These are phyloP conservation scores for Suhomyces panamericanus DNA, from an alignment of 1,139 yeast species.

Conservation along the genomic window DNA sequence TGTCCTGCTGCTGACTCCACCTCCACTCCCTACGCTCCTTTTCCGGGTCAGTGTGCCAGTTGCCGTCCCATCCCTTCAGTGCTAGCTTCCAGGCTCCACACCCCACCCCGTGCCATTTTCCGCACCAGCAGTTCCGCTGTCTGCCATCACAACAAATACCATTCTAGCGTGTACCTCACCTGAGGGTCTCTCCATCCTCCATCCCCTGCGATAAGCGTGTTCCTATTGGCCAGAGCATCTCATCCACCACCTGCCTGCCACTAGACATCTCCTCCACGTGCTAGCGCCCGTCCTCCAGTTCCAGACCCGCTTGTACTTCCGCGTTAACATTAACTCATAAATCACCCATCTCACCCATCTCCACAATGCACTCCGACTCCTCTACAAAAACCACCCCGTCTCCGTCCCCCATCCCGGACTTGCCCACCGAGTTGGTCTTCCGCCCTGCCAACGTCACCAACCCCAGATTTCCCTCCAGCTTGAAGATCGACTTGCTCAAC, in stretches of 20 bases:
- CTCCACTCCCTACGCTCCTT: neutral
- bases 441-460: conserved; percentile 4
- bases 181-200: no score
- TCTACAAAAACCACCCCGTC: neutral
- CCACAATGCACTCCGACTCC: conserved; percentile 1
- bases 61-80: neutral
- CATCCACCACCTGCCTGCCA: no score
- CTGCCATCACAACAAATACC: no score
- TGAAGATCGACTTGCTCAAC: conserved; percentile 8
- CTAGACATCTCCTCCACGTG: no score
- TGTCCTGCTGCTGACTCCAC: neutral
- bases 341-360: neutral
- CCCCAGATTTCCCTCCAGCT: conserved; percentile 7
- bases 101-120: no score
- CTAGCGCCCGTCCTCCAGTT: no score
- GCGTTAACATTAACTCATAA: neutral
- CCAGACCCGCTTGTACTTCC: no score
- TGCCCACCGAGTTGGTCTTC: neutral
- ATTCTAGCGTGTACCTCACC: no score
- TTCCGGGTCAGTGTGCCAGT: neutral
- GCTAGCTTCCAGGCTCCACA: no score
- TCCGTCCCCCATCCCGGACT: neutral
- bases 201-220: no score
- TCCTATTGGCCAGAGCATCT: no score
- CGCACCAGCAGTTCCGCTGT: no score